Evolutionary conservation across 768 basidiomycete species (phyloP).

Genomic region (Suillus discolor): DNA sequence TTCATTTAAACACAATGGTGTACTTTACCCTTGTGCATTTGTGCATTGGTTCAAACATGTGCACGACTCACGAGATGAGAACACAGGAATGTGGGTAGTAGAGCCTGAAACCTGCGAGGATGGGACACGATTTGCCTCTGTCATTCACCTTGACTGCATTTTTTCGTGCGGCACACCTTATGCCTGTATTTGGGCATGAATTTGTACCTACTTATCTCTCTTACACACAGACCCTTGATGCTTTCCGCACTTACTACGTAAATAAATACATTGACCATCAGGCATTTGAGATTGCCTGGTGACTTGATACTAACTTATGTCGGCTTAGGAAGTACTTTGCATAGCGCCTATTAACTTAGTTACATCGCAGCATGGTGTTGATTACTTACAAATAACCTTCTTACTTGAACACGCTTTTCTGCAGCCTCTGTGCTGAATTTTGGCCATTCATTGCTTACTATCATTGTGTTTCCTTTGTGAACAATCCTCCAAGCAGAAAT

Average conservation of each 20-base stretch:
- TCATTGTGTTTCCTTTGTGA: not conserved
- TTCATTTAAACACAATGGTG: conserved; percentile 21
- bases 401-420: not conserved
- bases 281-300: too few relatives aligned
- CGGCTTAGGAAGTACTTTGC: not conserved
- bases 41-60: conserved; percentile 28
- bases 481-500: not conserved
- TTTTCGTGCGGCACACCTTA: conserved; percentile 18
- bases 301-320: too few relatives aligned
- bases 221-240: conserved; percentile 1
- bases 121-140: conserved; percentile 10
- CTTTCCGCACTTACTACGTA: too few relatives aligned
- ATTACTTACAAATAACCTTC: not conserved
- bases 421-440: not conserved
- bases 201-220: conserved; percentile 21
- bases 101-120: conserved; percentile 13
- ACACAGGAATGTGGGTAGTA: conserved; percentile 32
- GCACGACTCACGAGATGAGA: conserved; percentile 17
- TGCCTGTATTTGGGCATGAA: conserved; percentile 20
- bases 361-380: not conserved
- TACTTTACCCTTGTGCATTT: conserved; percentile 28
- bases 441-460: not conserved
- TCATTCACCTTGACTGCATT: conserved; percentile 22
- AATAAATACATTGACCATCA: too few relatives aligned
- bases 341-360: not conserved